These are phyloP conservation scores for Neopestalotiopsis sp. DNA, from an alignment of 2,329 filamentous ascomycete species.

Conservation along the genomic window DNA sequence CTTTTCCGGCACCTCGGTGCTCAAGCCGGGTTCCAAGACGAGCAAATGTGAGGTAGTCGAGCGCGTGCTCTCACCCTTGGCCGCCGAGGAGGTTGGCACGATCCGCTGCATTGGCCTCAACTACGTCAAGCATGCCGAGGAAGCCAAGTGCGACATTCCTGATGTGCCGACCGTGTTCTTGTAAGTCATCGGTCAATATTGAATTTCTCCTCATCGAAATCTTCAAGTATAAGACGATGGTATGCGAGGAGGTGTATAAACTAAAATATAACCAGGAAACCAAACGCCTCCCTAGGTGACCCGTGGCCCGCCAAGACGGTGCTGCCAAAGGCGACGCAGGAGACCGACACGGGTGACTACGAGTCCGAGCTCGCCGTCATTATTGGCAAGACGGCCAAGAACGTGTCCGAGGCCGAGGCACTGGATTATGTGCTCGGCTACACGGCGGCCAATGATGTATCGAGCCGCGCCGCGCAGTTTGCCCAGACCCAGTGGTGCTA, in stretches of 20 bases:
- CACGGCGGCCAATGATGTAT: conserved; percentile 68
- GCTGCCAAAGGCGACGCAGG: conserved; percentile 58
- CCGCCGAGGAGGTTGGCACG: conserved; percentile 55
- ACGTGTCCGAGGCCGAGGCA: conserved; percentile 61
- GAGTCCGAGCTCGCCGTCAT: conserved; percentile 65
- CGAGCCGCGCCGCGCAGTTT: conserved; percentile 61
- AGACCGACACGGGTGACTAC: conserved; percentile 62
- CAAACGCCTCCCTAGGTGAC: conserved; percentile 56
- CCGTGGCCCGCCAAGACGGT: conserved; percentile 57
- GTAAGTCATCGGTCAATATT: conserved; percentile 26
- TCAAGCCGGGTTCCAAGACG: conserved; percentile 56
- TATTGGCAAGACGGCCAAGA: conserved; percentile 55
- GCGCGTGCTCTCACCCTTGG: conserved; percentile 56
- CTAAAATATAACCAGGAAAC: conserved; percentile 46
- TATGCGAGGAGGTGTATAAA: too few relatives aligned
- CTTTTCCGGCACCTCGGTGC: conserved; percentile 64
- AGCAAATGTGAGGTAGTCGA: conserved; percentile 50
- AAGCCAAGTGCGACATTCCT: conserved; percentile 58
- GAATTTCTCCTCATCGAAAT: not conserved
- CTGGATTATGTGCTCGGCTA: conserved; percentile 68
- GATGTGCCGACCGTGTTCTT: conserved; percentile 62
- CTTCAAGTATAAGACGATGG: too few relatives aligned
- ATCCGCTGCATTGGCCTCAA: conserved; percentile 66
- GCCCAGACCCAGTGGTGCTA: conserved; percentile 61
- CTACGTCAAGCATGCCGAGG: conserved; percentile 45